phyloP scores from a whole-genome alignment of 2,329 filamentous ascomycete species.

The Microcyclospora tardicrescens region DNA sequence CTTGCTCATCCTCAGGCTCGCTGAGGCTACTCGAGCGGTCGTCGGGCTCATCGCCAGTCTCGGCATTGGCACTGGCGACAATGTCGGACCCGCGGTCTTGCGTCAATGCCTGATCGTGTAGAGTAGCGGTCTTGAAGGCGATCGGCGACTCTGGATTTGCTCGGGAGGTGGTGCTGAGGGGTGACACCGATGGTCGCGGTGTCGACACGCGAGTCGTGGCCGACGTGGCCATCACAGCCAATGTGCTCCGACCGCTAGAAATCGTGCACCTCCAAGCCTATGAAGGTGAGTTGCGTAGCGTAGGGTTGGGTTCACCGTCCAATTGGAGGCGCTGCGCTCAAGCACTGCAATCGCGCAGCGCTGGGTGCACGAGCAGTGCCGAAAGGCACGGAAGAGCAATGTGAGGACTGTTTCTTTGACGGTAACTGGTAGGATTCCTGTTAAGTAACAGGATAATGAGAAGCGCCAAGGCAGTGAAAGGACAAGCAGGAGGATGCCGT shows the following conservation, averaged over 20 bases:
- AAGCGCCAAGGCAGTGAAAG: no score
- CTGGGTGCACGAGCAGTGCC: no score
- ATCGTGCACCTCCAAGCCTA: no score
- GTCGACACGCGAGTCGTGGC: constrained; percentile 11
- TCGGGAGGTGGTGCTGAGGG: constrained; percentile 19
- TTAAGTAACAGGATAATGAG: no score
- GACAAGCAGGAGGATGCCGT: no score
- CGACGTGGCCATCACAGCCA: constrained; percentile 12
- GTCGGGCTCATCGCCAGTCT: constrained; percentile 15
- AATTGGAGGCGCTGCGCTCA: no score
- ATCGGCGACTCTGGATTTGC: constrained; percentile 15
- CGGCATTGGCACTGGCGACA: constrained; percentile 6
- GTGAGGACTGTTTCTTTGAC: no score
- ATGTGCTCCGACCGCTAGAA: neutral
- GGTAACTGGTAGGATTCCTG: no score
- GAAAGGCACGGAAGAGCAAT: no score
- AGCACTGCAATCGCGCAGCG: no score
- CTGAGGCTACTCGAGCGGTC: constrained; percentile 76
- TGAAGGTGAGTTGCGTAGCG: no score
- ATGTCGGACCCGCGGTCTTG: constrained; percentile 3
- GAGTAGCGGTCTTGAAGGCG: constrained; percentile 8
- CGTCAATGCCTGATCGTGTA: constrained; percentile 2
- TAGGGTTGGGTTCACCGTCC: no score
- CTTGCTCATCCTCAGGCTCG: constrained; percentile 70
- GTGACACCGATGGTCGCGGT: constrained; percentile 22